These are phyloP conservation scores for Colletotrichum tropicale DNA, from an alignment of 2,329 filamentous ascomycete species.

Conservation along the genomic window DNA sequence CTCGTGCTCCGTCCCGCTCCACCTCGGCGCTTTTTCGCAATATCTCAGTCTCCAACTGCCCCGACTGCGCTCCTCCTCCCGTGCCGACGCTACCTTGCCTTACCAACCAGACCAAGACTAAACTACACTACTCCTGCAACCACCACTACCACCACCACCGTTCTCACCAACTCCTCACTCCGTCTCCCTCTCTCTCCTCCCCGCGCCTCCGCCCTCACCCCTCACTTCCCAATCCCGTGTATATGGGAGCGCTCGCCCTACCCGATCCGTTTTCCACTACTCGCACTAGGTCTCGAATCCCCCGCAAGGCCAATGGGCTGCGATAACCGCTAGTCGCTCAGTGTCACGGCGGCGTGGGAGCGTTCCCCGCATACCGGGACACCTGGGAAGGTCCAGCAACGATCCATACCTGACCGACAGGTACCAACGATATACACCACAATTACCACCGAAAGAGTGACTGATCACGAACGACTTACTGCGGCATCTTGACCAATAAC, in stretches of 20 bases:
- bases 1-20: constrained; percentile 20
- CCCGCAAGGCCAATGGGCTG: constrained; percentile 57
- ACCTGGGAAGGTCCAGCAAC: constrained; percentile 22
- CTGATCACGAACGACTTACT: not conserved
- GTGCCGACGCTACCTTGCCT: not conserved
- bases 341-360: constrained; percentile 64
- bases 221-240: constrained; percentile 16
- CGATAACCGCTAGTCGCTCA: constrained; percentile 57
- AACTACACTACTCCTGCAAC: not conserved
- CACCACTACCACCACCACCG: not conserved
- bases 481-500: not conserved
- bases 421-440: not conserved
- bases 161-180: constrained; percentile 1
- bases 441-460: not conserved
- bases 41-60: constrained; percentile 18
- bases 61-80: constrained; percentile 5
- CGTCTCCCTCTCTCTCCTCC: not conserved
- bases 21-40: constrained; percentile 22
- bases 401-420: not conserved
- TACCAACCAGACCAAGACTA: not conserved
- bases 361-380: constrained; percentile 60
- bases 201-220: constrained; percentile 22
- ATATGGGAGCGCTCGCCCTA: constrained; percentile 13
- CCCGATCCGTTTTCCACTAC: not conserved
- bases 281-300: not conserved